Conservation (phyloP, 1,284 basidiomycete genomes). For the Leccinum subrobustum region DNA sequence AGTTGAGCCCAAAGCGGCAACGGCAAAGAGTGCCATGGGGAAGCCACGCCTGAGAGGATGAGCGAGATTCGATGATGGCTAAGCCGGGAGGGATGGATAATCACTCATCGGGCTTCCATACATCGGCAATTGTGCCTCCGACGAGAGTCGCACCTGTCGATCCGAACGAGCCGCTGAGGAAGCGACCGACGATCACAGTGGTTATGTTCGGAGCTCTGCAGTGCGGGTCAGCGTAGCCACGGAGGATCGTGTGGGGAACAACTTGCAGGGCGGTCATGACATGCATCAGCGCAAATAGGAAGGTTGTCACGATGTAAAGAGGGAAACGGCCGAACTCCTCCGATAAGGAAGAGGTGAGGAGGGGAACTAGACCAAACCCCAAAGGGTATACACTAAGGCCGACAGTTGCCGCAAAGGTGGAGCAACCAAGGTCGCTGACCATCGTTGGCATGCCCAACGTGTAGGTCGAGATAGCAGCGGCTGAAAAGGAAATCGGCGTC, state of each 20-base stretch:
- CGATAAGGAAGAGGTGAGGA: conserved; percentile 48
- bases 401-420: conserved; percentile 35
- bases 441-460: conserved; percentile 41
- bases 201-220: conserved; percentile 32
- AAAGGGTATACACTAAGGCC: conserved; percentile 43
- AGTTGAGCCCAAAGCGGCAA: conserved; percentile 46
- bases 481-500: conserved; percentile 18
- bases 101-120: conserved; percentile 34
- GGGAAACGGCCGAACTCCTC: conserved; percentile 53
- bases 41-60: conserved; percentile 46
- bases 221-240: conserved; percentile 7
- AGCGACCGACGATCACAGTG: conserved; percentile 32
- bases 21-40: conserved; percentile 57
- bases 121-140: conserved; percentile 61
- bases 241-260: neutral
- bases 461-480: conserved; percentile 40
- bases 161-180: conserved; percentile 35
- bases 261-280: conserved; percentile 42
- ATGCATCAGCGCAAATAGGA: conserved; percentile 40
- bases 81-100: neutral
- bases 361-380: conserved; percentile 50
- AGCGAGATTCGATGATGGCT: conserved; percentile 6
- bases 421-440: conserved; percentile 41
- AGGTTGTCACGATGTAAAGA: conserved; percentile 43
- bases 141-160: conserved; percentile 65